Base-by-base conservation (phyloP, 2,329 filamentous ascomycete genomes). In the Diaporthe sp. region DNA sequence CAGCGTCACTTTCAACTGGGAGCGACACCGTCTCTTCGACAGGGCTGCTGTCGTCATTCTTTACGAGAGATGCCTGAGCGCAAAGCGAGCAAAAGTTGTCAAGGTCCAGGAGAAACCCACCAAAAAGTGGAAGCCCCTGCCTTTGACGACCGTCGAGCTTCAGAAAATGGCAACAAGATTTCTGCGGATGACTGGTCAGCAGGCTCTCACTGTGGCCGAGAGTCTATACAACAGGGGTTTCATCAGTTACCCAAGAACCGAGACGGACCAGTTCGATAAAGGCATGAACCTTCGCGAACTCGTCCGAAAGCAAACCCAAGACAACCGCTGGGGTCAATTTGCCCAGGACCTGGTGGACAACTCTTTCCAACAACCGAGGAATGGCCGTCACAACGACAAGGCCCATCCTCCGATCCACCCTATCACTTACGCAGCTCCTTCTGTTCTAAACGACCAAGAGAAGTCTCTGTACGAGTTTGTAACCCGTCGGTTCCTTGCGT, bases 321-420 rank as follows among this genome's bases (percentile, higher is more conserved):
- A 95, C 80, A 85, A 86, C 55, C 85, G 88, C 76, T 99, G 96
- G 97, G 95, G 95, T 0, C 81, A 85, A 27, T 98, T 96, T 82
- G 95, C 96, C 5, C 93, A 93, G 81, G 88, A 87, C 25, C 88
- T 98, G 13, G 85, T 94, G 39, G 88, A 93, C 76, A 95, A 95
- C 4, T 92, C 87, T 12, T 98, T 98, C 81, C 90, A 91, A 61
- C 92, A 94, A 77, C 97, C 97, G 25, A 92, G 96, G 55, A 90
- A 93, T 77, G 97, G 97, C 5, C 90, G 92, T 70, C 92, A 98
- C 81, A 97, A 99, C 82, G 97, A 99, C 83, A 97, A 98, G 83
- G 97, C 97, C 0, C 97, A 99, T 84, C 97, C 97, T 35, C 97
- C 97, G 0, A 99, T 99, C 75, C 97, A 99, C 79, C 97, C 97